Evolutionary conservation across 805 yeast genomes (phyloP), one percentile per base, ranked within the genome.

Genomic region (Brettanomyces sp.): DNA sequence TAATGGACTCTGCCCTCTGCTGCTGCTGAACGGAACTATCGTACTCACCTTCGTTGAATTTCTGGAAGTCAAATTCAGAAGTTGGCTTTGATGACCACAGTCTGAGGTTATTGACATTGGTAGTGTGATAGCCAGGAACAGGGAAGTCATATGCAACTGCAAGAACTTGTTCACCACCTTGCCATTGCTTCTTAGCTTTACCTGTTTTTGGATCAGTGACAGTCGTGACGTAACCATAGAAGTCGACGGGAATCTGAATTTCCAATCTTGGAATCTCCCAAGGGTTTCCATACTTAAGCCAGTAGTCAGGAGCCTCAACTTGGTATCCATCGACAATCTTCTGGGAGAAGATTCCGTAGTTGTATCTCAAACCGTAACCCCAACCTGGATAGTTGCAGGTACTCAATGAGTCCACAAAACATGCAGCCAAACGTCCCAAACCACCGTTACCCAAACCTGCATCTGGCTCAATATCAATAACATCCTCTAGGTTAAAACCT

Each of bases 381-480:
- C 97, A 89, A 44, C 95, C 95, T 14, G 95, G 88, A 63, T 85
- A 86, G 64, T 85, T 81, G 53, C 85, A 83, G 4, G 95, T 80
- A 34, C 93, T 79, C 62, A 89, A 69, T 1, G 96, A 87, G 67
- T 90, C 96, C 42, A 89, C 78, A 61, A 88, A 89, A 66, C 96
- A 90, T 21, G 96, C 96, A 22, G 96, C 96, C 59, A 89, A 72
- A 62, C 97, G 79, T 51, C 97, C 97, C 47, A 89, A 70, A 52
- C 97, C 97, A 60, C 97, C 97, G 59, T 90, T 90, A 58, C 97
- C 97, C 46, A 89, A 74, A 24, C 89, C 96, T 9, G 96, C 96
- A 65, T 89, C 97, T 0, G 95, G 93, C 66, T 89, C 97, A 57
- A 85, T 80, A 43, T 80, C 80, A 54, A 90, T 69, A 28, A 89